phyloP scores from a whole-genome alignment of 1,284 basidiomycete species.

The Pyrrhoderma lamaoense region DNA sequence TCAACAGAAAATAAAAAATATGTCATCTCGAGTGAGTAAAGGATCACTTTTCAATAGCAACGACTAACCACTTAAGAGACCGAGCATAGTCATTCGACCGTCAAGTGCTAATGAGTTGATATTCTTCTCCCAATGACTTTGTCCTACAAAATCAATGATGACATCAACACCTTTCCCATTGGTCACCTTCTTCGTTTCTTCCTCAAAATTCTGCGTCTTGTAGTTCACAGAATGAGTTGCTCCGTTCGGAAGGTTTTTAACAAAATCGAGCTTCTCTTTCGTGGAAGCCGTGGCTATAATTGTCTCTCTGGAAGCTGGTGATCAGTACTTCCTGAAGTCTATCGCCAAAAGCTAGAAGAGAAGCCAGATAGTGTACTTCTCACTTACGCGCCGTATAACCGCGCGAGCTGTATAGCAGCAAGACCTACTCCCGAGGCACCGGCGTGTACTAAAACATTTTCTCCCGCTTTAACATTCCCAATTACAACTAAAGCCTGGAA shows the following conservation, averaged over 20 bases:
- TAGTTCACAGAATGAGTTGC: conserved; percentile 81
- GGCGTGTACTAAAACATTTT: conserved; percentile 83
- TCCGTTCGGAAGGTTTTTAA: conserved; percentile 45
- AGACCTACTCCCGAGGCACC: conserved; percentile 88
- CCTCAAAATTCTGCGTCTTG: conserved; percentile 74
- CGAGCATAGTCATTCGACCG: conserved; percentile 70
- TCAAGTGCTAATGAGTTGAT: conserved; percentile 70
- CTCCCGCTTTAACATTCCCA: conserved; percentile 61
- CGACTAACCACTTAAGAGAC: conserved; percentile 59
- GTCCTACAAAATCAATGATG: conserved; percentile 85
- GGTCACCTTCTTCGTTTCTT: conserved; percentile 59
- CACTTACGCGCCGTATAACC: conserved; percentile 63
- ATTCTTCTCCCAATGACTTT: conserved; percentile 80
- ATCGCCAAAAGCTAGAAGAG: not conserved
- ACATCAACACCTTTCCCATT: conserved; percentile 68
- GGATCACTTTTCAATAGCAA: no score
- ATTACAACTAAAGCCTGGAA: conserved; percentile 76
- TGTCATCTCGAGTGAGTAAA: no score
- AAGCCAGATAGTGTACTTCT: conserved; percentile 6
- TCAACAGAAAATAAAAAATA: no score
- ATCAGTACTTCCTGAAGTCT: no score
- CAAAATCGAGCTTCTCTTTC: conserved; percentile 76
- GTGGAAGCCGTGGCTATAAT: conserved; percentile 84
- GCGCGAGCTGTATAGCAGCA: conserved; percentile 85
- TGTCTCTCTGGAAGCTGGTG: conserved; percentile 40